Evolutionary conservation across 2,329 filamentous ascomycete genomes (phyloP).

Genomic region (Ambrosiella cleistominuta): DNA sequence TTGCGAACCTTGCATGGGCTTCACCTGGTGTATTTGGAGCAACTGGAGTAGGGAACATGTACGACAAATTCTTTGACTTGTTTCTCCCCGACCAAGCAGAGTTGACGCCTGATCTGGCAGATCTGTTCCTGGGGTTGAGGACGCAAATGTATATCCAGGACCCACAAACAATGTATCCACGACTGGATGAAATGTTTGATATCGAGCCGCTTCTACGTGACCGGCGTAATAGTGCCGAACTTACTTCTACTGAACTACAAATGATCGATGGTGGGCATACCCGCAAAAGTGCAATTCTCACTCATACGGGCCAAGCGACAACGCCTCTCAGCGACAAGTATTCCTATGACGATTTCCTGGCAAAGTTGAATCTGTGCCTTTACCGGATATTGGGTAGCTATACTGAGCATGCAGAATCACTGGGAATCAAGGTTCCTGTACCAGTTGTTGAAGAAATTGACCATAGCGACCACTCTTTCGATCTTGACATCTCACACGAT

Average conservation of each 20-base stretch:
- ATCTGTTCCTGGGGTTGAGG: slow-evolving; percentile 10
- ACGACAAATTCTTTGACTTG: slow-evolving; percentile 27
- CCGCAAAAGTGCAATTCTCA: slow-evolving; percentile 8
- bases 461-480: slow-evolving; percentile 17
- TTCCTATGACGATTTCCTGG: slow-evolving; percentile 21
- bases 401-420: slow-evolving; percentile 20
- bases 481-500: slow-evolving; percentile 2
- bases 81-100: slow-evolving; percentile 18
- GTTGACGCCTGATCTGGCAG: slow-evolving; percentile 11
- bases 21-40: slow-evolving; percentile 13
- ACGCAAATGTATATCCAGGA: slow-evolving; percentile 13
- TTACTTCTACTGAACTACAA: slow-evolving; percentile 10
- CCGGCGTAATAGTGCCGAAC: slow-evolving; percentile 6
- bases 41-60: slow-evolving; percentile 23
- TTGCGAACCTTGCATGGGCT: slow-evolving; percentile 12
- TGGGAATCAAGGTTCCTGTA: slow-evolving; percentile 22
- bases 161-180: slow-evolving; percentile 2
- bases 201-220: slow-evolving; percentile 7
- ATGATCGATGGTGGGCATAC: slow-evolving; percentile 9
- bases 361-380: slow-evolving; percentile 20
- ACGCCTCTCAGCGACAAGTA: slow-evolving; percentile 11
- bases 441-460: slow-evolving; percentile 19
- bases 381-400: slow-evolving; percentile 20
- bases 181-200: slow-evolving; percentile 12
- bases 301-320: not conserved